Percentiles rank a stretch among this genome's conserved stretches.
Evolutionary conservation across 805 yeast genomes (phyloP).

Genomic region (Metschnikowia borealis): DNA sequence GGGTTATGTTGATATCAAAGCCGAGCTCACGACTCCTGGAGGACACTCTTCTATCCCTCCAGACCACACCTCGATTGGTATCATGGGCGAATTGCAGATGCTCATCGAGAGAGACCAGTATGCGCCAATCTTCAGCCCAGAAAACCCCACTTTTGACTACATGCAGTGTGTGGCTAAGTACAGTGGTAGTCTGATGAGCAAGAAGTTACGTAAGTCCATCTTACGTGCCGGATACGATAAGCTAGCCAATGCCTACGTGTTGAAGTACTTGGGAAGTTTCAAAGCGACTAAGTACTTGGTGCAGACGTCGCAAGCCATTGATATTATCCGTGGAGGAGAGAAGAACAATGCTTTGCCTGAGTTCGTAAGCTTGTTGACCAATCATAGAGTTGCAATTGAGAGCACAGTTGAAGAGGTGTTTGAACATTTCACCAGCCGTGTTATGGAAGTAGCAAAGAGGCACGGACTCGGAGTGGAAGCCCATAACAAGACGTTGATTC

Average conservation of each 20-base stretch:
- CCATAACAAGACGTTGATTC: constrained; percentile 23
- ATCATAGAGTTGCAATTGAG: constrained; percentile 64
- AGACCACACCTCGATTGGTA: constrained; percentile 28
- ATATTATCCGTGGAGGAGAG: constrained; percentile 65
- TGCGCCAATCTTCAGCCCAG: constrained; percentile 19
- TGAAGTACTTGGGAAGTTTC: constrained; percentile 23
- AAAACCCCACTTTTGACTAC: constrained; percentile 24
- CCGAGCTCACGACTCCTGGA: constrained; percentile 31
- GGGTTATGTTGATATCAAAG: constrained; percentile 43
- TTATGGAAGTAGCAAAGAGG: constrained; percentile 40
- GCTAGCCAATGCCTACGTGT: constrained; percentile 32
- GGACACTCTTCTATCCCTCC: constrained; percentile 31
- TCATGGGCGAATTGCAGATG: constrained; percentile 21
- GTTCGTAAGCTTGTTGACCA: constrained; percentile 46
- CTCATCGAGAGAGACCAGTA: constrained; percentile 21
- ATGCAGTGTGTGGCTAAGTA: constrained; percentile 27
- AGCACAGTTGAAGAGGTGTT: constrained; percentile 43
- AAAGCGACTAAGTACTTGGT: constrained; percentile 38
- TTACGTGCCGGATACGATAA: constrained; percentile 33
- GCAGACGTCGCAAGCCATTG: constrained; percentile 65
- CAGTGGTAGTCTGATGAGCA: constrained; percentile 13
- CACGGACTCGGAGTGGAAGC: constrained; percentile 46
- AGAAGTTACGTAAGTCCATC: constrained; percentile 21
- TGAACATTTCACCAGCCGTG: constrained; percentile 35
- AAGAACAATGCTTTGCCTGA: constrained; percentile 80